A percentile compares a stretch with the other conserved stretches of the same genome.
phyloP scores from a whole-genome alignment of 2,329 filamentous ascomycete genomes.

The Paecilomyces variotii region DNA sequence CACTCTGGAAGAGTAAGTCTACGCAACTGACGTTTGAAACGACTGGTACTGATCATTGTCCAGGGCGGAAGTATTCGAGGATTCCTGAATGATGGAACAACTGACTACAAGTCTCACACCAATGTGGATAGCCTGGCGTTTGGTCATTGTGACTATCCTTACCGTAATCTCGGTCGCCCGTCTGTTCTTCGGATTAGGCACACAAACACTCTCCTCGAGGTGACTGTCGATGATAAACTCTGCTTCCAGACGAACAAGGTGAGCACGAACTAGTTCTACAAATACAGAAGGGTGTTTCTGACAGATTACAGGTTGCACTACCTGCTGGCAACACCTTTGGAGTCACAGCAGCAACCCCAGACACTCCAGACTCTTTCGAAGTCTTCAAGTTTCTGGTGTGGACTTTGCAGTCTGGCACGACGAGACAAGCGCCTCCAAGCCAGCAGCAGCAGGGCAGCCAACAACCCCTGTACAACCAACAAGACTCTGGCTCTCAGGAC shows the following conservation, averaged over 20 bases:
- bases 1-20: conserved; percentile 56
- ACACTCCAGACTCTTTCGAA: conserved; percentile 91
- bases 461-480: conserved; percentile 18
- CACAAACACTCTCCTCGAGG: conserved; percentile 57
- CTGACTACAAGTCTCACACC: conserved; percentile 67
- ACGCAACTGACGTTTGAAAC: background rate
- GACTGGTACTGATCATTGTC: conserved; percentile 6
- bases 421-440: conserved; percentile 25
- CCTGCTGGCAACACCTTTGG: conserved; percentile 79
- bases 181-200: conserved; percentile 71
- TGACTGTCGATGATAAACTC: conserved; percentile 67
- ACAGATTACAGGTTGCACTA: conserved; percentile 53
- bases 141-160: conserved; percentile 82
- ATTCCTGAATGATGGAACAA: conserved; percentile 85
- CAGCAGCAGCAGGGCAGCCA: conserved; percentile 28
- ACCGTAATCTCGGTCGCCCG: conserved; percentile 83
- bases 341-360: conserved; percentile 77
- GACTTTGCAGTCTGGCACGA: conserved; percentile 35
- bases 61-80: conserved; percentile 73
- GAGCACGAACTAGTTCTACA: conserved; percentile 5
- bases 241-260: conserved; percentile 76
- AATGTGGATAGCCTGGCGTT: conserved; percentile 82
- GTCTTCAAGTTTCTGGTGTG: conserved; percentile 77
- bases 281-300: conserved; percentile 6
- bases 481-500: conserved; percentile 25